Base-by-base conservation (phyloP, 495 filamentous ascomycete genomes). In the Penicillium coffeae region DNA sequence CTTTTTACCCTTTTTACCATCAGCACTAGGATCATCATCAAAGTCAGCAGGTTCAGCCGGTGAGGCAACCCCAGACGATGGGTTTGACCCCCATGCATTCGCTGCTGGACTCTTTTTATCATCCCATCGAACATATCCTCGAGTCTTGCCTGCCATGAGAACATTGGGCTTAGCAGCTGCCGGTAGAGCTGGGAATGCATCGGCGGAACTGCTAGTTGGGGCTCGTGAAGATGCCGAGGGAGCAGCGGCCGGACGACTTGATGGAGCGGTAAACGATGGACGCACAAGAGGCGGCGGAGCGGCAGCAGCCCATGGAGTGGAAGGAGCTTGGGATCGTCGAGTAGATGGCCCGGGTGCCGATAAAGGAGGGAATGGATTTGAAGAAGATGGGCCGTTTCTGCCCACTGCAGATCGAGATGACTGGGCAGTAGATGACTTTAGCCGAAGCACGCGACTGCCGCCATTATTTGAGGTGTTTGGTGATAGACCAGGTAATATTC, bases 151-250 rank as follows among this genome's bases (percentile, higher is more conserved):
- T 19, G 88, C 88, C 52, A 93, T 86, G 6, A 88, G 80, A 5
- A 83, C 87, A 47, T 82, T 83, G 1, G 89, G 89, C 57, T 89
- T 94, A 0, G 82, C 72, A 8, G 87, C 90, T 0, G 82, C 71
- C 0, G 90, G 90, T 4, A 96, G 77, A 3, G 89, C 84, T 1
- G 90, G 90, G 62, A 95, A 96, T 0, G 85, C 83, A 38, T 69
- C 65, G 8, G 64, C 56, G 6, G 55, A 20, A 8, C 27, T 38
- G 0, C 25, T 25, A 12, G 32, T 14, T 19, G 52, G 42, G 2
- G 49, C 14, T 3, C 55, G 58, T 5, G 39, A 13, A 40, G 51
- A 36, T 55, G 41, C 42, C 8, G 65, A 47, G n/a, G 63, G 49
- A 14, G 51, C 20, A 13, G 54, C 48, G 15, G 60, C 51, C 5